Base-by-base conservation (phyloP, 2,329 filamentous ascomycete species). In the Neofusicoccum sp. region DNA sequence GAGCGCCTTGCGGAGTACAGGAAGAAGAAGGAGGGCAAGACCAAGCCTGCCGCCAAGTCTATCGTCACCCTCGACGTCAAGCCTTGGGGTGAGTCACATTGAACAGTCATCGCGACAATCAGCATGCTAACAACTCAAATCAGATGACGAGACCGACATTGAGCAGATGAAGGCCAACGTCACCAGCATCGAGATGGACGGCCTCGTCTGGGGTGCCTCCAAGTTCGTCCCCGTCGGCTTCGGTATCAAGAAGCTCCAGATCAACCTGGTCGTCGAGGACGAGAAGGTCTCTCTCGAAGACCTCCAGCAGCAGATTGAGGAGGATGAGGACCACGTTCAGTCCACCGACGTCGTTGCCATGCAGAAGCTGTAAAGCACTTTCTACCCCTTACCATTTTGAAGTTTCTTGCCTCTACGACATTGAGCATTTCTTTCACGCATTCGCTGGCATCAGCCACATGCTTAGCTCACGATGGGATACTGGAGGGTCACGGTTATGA, bases 241-340 rank as follows among this genome's bases (percentile, higher is more conserved):
- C 85, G 95, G 95, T 84, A 96, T 99, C 84, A 95, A 90, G 86
- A 98, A 98, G 87, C 88, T 99, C 66, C 93, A 98, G 86, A 96
- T 99, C 84, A 98, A 91, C 88, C 80, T 98, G 70, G 92, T 98
- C 71, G 83, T 98, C 67, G 95, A 98, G 84, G 95, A 99, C 77
- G 93, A 98, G 68, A 97, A 97, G 86, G 79, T 99, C 75, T 93
- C 90, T 68, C 78, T 90, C 67, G 86, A 89, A 70, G 93, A 97
- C 65, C 88, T 99, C 69, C 86, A 96, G 84, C 87, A 91, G 76
- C 73, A 90, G 82, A 96, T 98, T 72, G 85, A 86, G 74, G 90
- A 85, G 69, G 85, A 93, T 71, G 95, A 98, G 83, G 95, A 99
- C 77, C 89, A 91, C 78, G 92, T 99, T 75, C 95, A 99, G 87